Base-by-base conservation (phyloP, 148 eudicot species). In the Silene latifolia region DNA sequence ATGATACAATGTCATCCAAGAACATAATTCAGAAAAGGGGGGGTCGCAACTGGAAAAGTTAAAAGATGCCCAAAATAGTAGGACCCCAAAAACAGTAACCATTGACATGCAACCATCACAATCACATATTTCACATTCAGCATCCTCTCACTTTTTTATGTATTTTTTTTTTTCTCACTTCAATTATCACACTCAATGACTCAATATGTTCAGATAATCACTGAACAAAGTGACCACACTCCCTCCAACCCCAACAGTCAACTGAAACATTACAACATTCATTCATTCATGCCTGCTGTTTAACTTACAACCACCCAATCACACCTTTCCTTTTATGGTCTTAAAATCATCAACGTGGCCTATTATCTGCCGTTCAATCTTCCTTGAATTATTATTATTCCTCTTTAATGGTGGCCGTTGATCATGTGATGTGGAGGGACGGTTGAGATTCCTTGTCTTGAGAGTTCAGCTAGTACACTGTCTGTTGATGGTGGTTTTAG, bases 401-500 rank as follows among this genome's bases (percentile, higher is more conserved):
- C 53, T 48, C 53, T 39, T 39, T 61, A 69, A 66, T 67, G 77
- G 57, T 57, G 74, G 80, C 81, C 74, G 82, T 82, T 71, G 85
- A 67, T 72, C 84, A 63, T 72, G 29, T 11, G 81, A 66, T 54
- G 74, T 57, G 88, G 87, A 64, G 87, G 91, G 79, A 86, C 58
- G 60, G 82, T 42, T 23, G 91, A 85, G 86, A 89, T 89, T 69
- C 97, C 97, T 80, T 89, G 89, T 63, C 83, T 82, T 11, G 88
- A 86, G 39, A 90, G 95, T 83, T 90, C 97, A 11, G 83, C 74
- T 29, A 92, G 81, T 63, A 92, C 93, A 67, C 86, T 77, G 19
- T 92, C 95, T 0, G 87, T 87, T 10, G 97, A 92, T 5, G 97
- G 97, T 63, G 95, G 88, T 61, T 90, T 92, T 14, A 92, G 90